Conservation (phyloP, 2,329 filamentous ascomycete species). For the Diaporthe sp. region DNA sequence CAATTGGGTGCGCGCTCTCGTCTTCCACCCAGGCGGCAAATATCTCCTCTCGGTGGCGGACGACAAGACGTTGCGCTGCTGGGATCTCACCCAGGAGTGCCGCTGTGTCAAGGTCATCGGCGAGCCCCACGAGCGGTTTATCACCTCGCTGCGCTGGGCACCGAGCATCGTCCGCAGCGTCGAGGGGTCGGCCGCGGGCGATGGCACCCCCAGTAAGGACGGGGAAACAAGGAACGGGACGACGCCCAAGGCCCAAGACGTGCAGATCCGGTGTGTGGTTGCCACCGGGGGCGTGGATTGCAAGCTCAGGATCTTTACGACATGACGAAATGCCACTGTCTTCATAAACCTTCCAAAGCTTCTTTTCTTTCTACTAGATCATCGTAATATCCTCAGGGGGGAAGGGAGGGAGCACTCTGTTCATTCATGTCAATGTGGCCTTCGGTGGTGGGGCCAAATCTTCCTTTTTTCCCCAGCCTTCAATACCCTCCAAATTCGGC, state of each 20-base stretch:
- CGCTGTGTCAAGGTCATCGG: constrained; percentile 86
- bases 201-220: constrained; percentile 39
- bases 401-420: not conserved
- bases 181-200: constrained; percentile 51
- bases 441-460: not conserved
- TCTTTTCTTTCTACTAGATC: constrained; percentile 2
- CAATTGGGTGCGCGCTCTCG: constrained; percentile 88
- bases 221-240: constrained; percentile 51
- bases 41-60: constrained; percentile 88
- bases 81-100: constrained; percentile 90
- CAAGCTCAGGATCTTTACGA: constrained; percentile 82
- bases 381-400: constrained; percentile 6
- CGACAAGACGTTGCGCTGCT: constrained; percentile 92
- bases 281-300: constrained; percentile 88
- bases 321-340: constrained; percentile 42
- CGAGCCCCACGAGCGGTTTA: constrained; percentile 84
- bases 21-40: constrained; percentile 92
- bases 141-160: constrained; percentile 89
- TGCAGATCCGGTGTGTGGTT: constrained; percentile 85
- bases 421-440: not conserved
- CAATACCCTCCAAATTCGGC: not conserved
- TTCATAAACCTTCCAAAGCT: not conserved
- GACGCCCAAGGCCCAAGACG: constrained; percentile 62
- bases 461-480: not conserved
- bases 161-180: constrained; percentile 71